These are phyloP conservation scores for Colletotrichum chlorophyti DNA, from an alignment of 2,329 filamentous ascomycete species.

Conservation along the genomic window DNA sequence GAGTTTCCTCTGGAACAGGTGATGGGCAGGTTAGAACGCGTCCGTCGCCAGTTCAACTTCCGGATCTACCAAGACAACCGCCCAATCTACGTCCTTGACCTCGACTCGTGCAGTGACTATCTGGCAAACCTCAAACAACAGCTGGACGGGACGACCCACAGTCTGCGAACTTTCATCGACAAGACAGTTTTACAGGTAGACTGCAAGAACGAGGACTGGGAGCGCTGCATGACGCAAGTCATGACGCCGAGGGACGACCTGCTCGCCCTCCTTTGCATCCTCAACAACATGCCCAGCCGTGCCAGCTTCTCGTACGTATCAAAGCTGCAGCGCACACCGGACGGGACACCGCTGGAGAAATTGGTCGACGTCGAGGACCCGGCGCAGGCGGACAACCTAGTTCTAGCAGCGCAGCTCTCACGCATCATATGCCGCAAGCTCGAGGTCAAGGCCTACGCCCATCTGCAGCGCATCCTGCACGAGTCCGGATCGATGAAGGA, in stretches of 20 bases:
- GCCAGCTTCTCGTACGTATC: slow-evolving; percentile 48
- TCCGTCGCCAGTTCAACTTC: slow-evolving; percentile 49
- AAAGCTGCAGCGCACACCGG: neutral
- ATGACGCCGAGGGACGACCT: slow-evolving; percentile 45
- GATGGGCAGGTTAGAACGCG: slow-evolving; percentile 42
- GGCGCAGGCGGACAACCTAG: slow-evolving; percentile 44
- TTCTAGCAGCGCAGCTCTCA: slow-evolving; percentile 49
- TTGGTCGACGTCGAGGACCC: slow-evolving; percentile 44
- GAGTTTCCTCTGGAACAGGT: slow-evolving; percentile 46
- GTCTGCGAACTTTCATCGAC: slow-evolving; percentile 50
- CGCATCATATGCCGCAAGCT: slow-evolving; percentile 52
- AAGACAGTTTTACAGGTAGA: slow-evolving; percentile 41
- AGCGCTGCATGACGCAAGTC: slow-evolving; percentile 47
- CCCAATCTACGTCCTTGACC: slow-evolving; percentile 47
- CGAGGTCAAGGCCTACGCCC: slow-evolving; percentile 51
- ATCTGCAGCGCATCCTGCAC: slow-evolving; percentile 43
- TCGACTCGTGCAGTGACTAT: slow-evolving; percentile 48
- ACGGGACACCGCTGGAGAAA: slow-evolving; percentile 32
- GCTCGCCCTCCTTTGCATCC: slow-evolving; percentile 46
- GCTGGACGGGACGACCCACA: slow-evolving; percentile 44
- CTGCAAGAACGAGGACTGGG: slow-evolving; percentile 35
- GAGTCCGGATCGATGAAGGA: slow-evolving; percentile 1
- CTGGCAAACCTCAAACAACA: slow-evolving; percentile 44
- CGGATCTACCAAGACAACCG: slow-evolving; percentile 48
- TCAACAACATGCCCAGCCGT: slow-evolving; percentile 53